Percentiles rank a stretch among this genome's conserved stretches.
Conservation (phyloP, 148 eudicot genomes). For the Camellia lanceoleosa region DNA sequence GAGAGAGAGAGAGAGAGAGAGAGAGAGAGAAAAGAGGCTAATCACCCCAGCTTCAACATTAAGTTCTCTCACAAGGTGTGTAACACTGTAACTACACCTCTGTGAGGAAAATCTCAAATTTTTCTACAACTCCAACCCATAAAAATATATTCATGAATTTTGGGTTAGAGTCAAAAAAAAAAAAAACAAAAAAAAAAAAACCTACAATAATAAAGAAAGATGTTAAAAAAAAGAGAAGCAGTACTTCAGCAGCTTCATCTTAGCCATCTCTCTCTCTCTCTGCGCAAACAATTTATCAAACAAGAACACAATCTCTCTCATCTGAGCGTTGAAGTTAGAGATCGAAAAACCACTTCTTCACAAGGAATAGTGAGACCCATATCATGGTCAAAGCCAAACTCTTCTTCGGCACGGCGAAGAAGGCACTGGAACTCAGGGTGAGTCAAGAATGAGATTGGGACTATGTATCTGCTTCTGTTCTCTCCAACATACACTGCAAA, state of each 20-base stretch:
- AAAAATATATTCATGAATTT: constrained; percentile 13
- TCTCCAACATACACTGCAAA: constrained; percentile 82
- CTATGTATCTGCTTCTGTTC: constrained; percentile 63
- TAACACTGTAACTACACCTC: constrained; percentile 13
- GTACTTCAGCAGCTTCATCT: constrained; percentile 1
- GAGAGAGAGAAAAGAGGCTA: background rate
- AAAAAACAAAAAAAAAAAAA: background rate
- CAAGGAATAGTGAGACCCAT: constrained; percentile 91
- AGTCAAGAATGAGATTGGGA: constrained; percentile 75
- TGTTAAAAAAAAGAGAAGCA: constrained; percentile 18
- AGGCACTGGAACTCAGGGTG: constrained; percentile 72
- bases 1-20: background rate
- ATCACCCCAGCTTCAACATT: background rate
- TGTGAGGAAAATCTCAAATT: constrained; percentile 22
- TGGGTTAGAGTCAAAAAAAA: background rate
- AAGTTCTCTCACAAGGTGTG: constrained; percentile 23
- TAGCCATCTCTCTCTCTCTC: constrained; percentile 9
- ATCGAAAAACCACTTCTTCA: constrained; percentile 73
- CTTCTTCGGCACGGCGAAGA: constrained; percentile 75
- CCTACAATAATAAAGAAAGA: constrained; percentile 11
- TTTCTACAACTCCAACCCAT: constrained; percentile 20
- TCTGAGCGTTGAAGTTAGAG: constrained; percentile 68
- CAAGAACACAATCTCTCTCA: constrained; percentile 17
- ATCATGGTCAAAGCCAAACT: constrained; percentile 75
- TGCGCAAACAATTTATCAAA: background rate